Base-by-base conservation (phyloP, 495 filamentous ascomycete species). In the Hamigera avellanea region DNA sequence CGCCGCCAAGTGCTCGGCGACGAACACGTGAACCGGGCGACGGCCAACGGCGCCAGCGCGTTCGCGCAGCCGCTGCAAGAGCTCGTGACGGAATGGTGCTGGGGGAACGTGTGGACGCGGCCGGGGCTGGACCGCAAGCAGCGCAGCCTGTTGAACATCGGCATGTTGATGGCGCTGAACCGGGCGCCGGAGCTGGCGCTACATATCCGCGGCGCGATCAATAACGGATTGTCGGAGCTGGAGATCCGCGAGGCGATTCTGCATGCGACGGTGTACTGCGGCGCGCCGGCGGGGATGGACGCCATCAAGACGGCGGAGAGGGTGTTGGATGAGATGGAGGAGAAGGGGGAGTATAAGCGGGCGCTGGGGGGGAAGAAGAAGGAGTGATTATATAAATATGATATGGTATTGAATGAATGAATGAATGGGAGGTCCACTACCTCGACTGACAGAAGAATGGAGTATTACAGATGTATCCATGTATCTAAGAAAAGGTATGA, bases 181-280 rank as follows among this genome's bases (percentile, higher is more conserved):
- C 52, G 65, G 13, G 48, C 43, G n/a, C 59, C 64, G 1, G 74
- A 76, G 46, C 53, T 76, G 32, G 71, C 48, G 2, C 54, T 63
- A 6, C 72, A 76, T 46, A 56, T 68, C 1, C 53, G 70, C n/a
- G 72, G 72, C 0, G 72, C 72, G 0, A 47, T 71, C 32, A 64
- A 62, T 35, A 76, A 76, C 40, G 71, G 73, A 4, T 44, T 69
- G 13, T 60, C 53, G 1, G 66, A 70, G 39, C 23, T 65, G 17
- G 72, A 78, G 50, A 70, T 78, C 27, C 40, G 66, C 14, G 73
- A 76, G 56, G 62, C 69, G 10, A 54, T 75, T 15, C 45, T 73
- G 35, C 70, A 77, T 37, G 64, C 64, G 14, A 62, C 64, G 4
- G 62, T 57, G 15, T 77, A 76, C 46, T 73, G 69, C 44, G 73